Conservation (phyloP, 768 basidiomycete genomes). For the Imleria badia region DNA sequence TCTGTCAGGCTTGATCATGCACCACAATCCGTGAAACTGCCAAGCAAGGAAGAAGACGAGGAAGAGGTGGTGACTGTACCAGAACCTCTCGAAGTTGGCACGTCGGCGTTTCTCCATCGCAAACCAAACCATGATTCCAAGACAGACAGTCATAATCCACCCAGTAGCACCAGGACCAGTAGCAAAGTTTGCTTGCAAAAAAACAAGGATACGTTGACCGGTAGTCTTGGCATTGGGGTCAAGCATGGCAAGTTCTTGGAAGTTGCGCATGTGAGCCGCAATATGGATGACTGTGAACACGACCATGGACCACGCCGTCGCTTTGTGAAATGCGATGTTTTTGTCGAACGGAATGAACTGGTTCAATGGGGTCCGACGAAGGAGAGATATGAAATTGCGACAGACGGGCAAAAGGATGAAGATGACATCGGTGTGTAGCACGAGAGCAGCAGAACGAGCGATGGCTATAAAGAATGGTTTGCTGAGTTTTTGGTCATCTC, state of each 20-base stretch:
- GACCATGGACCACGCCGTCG: constrained; percentile 89
- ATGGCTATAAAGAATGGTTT: constrained; percentile 51
- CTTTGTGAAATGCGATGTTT: constrained; percentile 88
- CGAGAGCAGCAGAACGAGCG: constrained; percentile 84
- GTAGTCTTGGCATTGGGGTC: constrained; percentile 53
- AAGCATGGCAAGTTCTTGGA: constrained; percentile 59
- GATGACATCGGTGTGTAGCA: constrained; percentile 87
- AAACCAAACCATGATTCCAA: constrained; percentile 82
- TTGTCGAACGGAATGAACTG: constrained; percentile 91
- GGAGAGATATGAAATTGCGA: constrained; percentile 88
- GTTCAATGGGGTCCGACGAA: constrained; percentile 84
- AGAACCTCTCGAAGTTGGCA: constrained; percentile 84
- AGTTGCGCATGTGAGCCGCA: constrained; percentile 85
- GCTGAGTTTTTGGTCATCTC: neutral
- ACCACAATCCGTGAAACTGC: constrained; percentile 97
- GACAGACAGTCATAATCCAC: constrained; percentile 80
- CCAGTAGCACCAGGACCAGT: constrained; percentile 84
- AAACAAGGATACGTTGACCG: constrained; percentile 60
- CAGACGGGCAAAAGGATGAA: constrained; percentile 96
- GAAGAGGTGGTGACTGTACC: constrained; percentile 89
- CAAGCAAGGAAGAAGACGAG: constrained; percentile 90
- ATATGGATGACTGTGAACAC: constrained; percentile 74
- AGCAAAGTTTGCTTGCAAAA: constrained; percentile 74
- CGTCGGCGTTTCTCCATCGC: constrained; percentile 78
- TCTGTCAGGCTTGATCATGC: constrained; percentile 91